Evolutionary conservation across 306 rosid genomes (phyloP), one percentile per base, ranked within the genome.

Genomic region (Herpetospermum pedunculosum): DNA sequence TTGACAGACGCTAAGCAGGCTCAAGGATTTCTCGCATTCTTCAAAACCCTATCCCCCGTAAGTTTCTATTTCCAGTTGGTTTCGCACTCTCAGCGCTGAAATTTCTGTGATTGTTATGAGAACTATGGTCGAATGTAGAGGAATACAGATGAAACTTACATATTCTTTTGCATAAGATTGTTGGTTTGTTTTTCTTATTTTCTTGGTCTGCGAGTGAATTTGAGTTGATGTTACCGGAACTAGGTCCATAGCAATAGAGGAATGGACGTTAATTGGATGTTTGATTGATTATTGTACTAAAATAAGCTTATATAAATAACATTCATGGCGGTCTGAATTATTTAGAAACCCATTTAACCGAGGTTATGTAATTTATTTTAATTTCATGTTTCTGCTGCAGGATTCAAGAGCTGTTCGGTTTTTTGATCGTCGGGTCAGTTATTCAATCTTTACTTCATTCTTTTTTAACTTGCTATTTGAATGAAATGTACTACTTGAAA

Each of bases 21-120:
- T 32, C 97, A 94, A 77, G 99, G 99, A 79, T 94, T 94, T 84
- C 84, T 94, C 1, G 87, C 96, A 2, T 94, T 94, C 89, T 94
- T 88, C 91, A 94, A 87, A 83, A 85, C 88, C 87, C 85, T 94
- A 60, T 81, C 96, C 23, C 80, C 76, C 55, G 99, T 89, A 80
- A 85, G 92, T 88, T 35, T 64, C 76, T 46, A 23, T 72, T 54
- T 14, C 60, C 5, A 21, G 50, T 55, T 14, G 16, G 73, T 77
- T 64, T 30, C 29, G 12, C 43, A 8, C 13, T 32, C 6, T 71
- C 29, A n/a, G 53, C 60, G 75, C 48, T 81, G n/a, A 0, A 57
- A 49, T 50, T 50, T 48, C 25, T 41, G 32, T 32, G 52, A 73
- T 35, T 38, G 69, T 59, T 14, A 34, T 13, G 50, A 35, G 74